Percentiles rank a stretch among this genome's conserved stretches.
Evolutionary conservation across 306 rosid species (phyloP).

Genomic region (Carpinus fangiana): DNA sequence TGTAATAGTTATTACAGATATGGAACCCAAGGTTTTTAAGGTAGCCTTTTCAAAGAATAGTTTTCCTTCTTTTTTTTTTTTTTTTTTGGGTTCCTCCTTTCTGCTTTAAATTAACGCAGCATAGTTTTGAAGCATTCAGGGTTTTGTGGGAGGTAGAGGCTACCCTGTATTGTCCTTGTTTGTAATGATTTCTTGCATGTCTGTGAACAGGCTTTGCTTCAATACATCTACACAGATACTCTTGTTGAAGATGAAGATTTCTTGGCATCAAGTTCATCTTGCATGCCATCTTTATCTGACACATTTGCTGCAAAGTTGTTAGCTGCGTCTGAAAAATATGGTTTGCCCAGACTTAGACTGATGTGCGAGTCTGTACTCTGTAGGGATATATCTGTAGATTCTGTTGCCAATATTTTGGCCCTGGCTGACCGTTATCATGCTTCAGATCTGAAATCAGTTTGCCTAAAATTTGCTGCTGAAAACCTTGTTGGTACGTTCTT

Average conservation of each 20-base stretch:
- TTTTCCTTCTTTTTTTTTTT: neutral
- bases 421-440: slow-evolving; percentile 88
- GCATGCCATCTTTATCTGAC: slow-evolving; percentile 60
- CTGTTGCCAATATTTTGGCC: slow-evolving; percentile 86
- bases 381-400: slow-evolving; percentile 83
- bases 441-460: slow-evolving; percentile 76
- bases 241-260: slow-evolving; percentile 84
- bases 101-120: slow-evolving; percentile 14
- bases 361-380: slow-evolving; percentile 97
- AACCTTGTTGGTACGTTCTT: slow-evolving; percentile 81
- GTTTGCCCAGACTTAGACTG: slow-evolving; percentile 79
- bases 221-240: slow-evolving; percentile 79
- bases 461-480: slow-evolving; percentile 90
- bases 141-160: neutral
- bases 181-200: slow-evolving; percentile 28
- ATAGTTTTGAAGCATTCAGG: slow-evolving; percentile 7
- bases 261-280: slow-evolving; percentile 60
- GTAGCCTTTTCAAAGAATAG: slow-evolving; percentile 37
- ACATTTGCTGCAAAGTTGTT: slow-evolving; percentile 80
- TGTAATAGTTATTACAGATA: slow-evolving; percentile 61
- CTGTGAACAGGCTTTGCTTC: slow-evolving; percentile 83
- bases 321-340: slow-evolving; percentile 87
- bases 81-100: neutral
- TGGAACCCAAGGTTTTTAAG: slow-evolving; percentile 95
- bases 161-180: slow-evolving; percentile 24